Base-by-base conservation (phyloP, 2,329 filamentous ascomycete species). In the Microsporum canis region DNA sequence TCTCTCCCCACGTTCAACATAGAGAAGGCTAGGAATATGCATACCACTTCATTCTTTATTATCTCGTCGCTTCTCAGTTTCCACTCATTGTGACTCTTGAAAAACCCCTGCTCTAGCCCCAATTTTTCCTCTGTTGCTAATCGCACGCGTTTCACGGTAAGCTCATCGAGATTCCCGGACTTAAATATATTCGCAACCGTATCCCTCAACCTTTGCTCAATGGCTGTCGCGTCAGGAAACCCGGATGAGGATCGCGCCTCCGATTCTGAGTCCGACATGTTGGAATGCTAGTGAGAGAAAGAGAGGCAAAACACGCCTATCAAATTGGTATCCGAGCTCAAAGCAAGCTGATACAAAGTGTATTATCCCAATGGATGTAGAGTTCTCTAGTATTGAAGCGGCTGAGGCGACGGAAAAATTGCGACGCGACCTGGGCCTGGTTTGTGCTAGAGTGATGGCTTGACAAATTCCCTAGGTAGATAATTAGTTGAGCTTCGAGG, bases 131-230 rank as follows among this genome's bases (percentile, higher is more conserved):
- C 83, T 3, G 78, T 79, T 29, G 76, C 76, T 34, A 74, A 67
- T 57, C 84, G 80, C 58, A 84, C 79, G 60, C 76, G 76, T 64
- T 83, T 84, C 59, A 85, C 75, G 0, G 83, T 84, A 63, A 85
- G 70, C 58, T 82, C 77, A 4, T 82, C 78, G 36, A 72, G 69
- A 23, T 80, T 75, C 5, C 72, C 74, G 0, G 68, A 65, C 33
- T 69, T 67, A 66, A 69, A 74, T 56, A 75, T 68, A n/a, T 66
- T 64, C 12, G 68, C 68, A 36, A 77, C 75, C 12, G 70, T 68
- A 60, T 74, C 69, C 47, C 76, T 73, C 51, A 78, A 65, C 23
- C 67, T 70, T 45, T 70, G 68, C 62, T 76, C 74, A n/a, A 78
- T 64, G 5, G 10, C 33, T 58, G 64, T 61, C 29, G 68, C 62